These are phyloP conservation scores for Hepatocystis sp. DNA, from an alignment of 169 alveolate species.

Conservation along the genomic window DNA sequence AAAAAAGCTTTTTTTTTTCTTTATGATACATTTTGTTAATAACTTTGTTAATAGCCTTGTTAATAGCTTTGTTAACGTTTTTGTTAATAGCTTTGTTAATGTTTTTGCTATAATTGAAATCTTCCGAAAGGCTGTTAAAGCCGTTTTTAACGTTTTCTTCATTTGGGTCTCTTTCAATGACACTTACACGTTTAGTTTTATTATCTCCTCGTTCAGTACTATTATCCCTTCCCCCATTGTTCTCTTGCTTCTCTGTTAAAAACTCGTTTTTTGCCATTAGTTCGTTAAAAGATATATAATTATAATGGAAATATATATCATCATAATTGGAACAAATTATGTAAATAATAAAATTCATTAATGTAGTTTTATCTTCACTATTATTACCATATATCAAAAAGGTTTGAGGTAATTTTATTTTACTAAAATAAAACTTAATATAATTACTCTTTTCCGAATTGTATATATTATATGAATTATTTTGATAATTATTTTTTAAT, in stretches of 20 bases:
- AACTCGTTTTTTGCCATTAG: too few species aligned
- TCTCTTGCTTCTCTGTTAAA: too few species aligned
- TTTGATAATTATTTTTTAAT: slow-evolving; percentile 36
- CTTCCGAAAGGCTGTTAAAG: background rate
- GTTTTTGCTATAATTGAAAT: too few species aligned
- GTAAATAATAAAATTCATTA: slow-evolving; percentile 32
- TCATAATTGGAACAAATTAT: slow-evolving; percentile 38
- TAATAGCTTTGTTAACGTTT: slow-evolving; percentile 2
- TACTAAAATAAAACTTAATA: slow-evolving; percentile 54
- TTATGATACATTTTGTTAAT: slow-evolving; percentile 6
- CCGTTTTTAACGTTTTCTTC: too few species aligned
- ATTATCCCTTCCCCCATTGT: too few species aligned
- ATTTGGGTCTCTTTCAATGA: background rate
- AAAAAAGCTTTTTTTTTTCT: slow-evolving; percentile 38
- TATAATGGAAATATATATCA: slow-evolving; percentile 13
- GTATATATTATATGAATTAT: slow-evolving; percentile 35
- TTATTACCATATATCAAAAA: slow-evolving; percentile 62
- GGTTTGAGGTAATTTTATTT: slow-evolving; percentile 44
- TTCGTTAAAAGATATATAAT: too few species aligned
- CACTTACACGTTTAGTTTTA: background rate
- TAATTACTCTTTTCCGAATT: slow-evolving; percentile 22
- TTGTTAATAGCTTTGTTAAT: background rate
- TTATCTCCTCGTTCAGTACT: too few species aligned
- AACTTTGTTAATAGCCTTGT: background rate
- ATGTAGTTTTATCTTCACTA: slow-evolving; percentile 71